Conservation (phyloP, 495 filamentous ascomycete genomes). For the Copromyces sp. region DNA sequence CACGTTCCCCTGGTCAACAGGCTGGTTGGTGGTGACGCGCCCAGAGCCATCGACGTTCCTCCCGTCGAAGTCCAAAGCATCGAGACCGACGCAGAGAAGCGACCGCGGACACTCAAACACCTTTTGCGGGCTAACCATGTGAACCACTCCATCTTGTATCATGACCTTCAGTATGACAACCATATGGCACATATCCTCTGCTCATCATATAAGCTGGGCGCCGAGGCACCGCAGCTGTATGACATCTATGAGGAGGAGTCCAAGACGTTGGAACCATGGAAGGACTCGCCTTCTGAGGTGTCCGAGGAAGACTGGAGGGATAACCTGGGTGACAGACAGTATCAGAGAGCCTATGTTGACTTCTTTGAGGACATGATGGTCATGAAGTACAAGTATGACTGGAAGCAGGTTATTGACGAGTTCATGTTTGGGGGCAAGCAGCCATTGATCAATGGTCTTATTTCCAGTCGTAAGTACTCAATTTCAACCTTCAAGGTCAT, state of each 20-base stretch:
- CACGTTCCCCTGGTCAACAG: constrained; percentile 38
- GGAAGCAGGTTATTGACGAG: constrained; percentile 65
- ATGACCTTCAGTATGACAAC: constrained; percentile 73
- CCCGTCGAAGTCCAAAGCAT: constrained; percentile 65
- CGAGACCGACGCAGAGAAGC: constrained; percentile 68
- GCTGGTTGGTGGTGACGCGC: constrained; percentile 21
- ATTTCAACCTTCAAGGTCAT: background rate
- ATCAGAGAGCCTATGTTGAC: constrained; percentile 83
- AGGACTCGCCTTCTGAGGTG: constrained; percentile 74
- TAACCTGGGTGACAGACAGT: constrained; percentile 63
- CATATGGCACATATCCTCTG: constrained; percentile 77
- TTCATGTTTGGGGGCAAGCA: constrained; percentile 66
- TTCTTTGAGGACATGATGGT: constrained; percentile 86
- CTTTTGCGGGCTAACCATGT: constrained; percentile 83
- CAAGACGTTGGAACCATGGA: constrained; percentile 68
- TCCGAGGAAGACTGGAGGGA: constrained; percentile 75
- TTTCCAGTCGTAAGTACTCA: constrained; percentile 57
- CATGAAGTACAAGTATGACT: constrained; percentile 63
- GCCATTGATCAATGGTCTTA: constrained; percentile 69
- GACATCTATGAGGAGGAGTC: constrained; percentile 69
- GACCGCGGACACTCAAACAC: constrained; percentile 77
- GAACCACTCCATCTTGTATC: constrained; percentile 74
- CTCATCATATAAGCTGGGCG: constrained; percentile 78
- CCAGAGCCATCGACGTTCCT: constrained; percentile 49
- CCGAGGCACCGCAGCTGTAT: constrained; percentile 57